phyloP scores from a whole-genome alignment of 257 asterid species.

The Ocimum tenuiflorum region DNA sequence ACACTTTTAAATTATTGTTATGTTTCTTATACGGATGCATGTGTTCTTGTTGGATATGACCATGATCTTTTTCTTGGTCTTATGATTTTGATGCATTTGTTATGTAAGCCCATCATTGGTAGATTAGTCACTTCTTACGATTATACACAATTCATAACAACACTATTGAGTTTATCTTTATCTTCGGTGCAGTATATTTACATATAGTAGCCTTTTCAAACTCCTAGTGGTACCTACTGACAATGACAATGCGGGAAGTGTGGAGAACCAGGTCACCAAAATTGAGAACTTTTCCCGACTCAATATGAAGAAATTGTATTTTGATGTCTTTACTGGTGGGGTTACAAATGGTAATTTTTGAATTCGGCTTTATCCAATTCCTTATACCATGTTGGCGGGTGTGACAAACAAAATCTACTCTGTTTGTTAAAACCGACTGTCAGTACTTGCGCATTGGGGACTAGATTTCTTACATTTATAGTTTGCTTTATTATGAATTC shows the following conservation, averaged over 20 bases:
- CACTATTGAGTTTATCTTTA: background rate
- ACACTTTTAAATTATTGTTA: background rate
- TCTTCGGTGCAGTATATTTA: slow-evolving; percentile 9
- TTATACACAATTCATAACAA: background rate
- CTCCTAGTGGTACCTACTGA: slow-evolving; percentile 43
- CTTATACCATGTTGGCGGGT: too few relatives aligned
- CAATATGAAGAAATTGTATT: slow-evolving; percentile 65
- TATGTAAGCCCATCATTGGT: slow-evolving; percentile 1
- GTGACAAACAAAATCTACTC: background rate
- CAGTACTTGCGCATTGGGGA: background rate
- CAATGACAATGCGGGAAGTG: slow-evolving; percentile 53
- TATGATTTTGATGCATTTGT: background rate
- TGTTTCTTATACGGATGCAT: background rate
- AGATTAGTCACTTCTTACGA: background rate
- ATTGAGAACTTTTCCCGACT: slow-evolving; percentile 69
- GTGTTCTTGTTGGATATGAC: background rate
- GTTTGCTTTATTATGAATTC: too few relatives aligned
- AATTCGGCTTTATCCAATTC: background rate
- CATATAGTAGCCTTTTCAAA: background rate
- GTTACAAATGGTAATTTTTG: slow-evolving; percentile 68
- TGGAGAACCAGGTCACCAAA: slow-evolving; percentile 66
- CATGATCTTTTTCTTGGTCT: background rate
- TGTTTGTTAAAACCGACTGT: background rate
- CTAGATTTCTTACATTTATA: background rate
- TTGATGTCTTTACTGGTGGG: slow-evolving; percentile 62